Conservation (phyloP, 208 protist genomes). For the Leishmania mexicana region DNA sequence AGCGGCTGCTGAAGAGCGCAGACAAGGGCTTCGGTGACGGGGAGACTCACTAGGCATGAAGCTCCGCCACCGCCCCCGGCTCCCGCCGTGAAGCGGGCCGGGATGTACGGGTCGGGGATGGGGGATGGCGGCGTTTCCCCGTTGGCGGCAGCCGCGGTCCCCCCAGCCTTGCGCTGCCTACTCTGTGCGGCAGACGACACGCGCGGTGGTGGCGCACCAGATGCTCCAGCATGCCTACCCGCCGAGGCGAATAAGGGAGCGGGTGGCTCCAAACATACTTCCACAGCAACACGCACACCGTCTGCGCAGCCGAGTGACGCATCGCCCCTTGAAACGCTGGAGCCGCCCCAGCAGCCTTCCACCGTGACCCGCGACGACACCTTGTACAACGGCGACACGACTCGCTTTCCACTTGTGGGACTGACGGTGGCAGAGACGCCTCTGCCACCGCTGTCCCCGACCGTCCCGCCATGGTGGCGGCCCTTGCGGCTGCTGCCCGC, state of each 20-base stretch:
- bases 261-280: conserved; percentile 2
- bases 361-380: conserved; percentile 28
- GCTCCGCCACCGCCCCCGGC: conserved; percentile 5
- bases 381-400: conserved; percentile 22
- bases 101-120: conserved; percentile 17
- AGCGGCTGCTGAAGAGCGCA: conserved; percentile 25
- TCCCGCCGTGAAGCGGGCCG: conserved; percentile 11
- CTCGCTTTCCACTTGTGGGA: conserved; percentile 14
- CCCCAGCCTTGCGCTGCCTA: conserved; percentile 13
- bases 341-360: conserved; percentile 25
- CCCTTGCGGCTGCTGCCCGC: conserved; percentile 4
- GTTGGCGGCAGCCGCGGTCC: not conserved
- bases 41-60: conserved; percentile 16
- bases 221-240: conserved; percentile 1
- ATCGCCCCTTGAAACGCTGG: not conserved
- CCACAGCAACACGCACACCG: conserved; percentile 5
- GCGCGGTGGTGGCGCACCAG: not conserved
- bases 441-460: conserved; percentile 8
- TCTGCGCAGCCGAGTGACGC: conserved; percentile 1
- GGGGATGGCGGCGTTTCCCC: not conserved
- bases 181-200: not conserved
- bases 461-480: not conserved
- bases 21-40: conserved; percentile 14
- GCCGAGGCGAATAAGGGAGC: not conserved
- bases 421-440: not conserved